These are phyloP conservation scores for Sherardia arvensis DNA, from an alignment of 257 asterid species.

Conservation along the genomic window DNA sequence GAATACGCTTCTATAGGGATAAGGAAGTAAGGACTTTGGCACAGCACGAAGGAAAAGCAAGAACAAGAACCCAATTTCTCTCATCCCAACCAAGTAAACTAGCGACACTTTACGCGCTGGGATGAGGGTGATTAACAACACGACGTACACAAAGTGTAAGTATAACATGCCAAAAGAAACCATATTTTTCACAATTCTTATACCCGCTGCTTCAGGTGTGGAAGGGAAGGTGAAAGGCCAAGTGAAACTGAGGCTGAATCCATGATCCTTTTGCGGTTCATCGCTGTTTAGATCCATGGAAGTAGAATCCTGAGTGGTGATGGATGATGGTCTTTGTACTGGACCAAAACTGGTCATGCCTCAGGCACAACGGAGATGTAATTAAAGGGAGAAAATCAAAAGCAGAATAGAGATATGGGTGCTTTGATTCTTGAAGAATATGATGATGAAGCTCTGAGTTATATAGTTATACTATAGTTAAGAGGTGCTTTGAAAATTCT, in stretches of 20 bases:
- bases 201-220: slow-evolving; percentile 47
- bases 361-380: background rate
- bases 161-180: slow-evolving; percentile 30
- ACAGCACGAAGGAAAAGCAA: slow-evolving; percentile 30
- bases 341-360: slow-evolving; percentile 37
- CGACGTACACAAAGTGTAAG: slow-evolving; percentile 43
- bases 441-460: background rate
- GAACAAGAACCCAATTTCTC: slow-evolving; percentile 43
- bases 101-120: slow-evolving; percentile 54
- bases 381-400: background rate
- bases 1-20: slow-evolving; percentile 22
- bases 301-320: slow-evolving; percentile 15
- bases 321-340: slow-evolving; percentile 38
- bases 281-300: slow-evolving; percentile 4
- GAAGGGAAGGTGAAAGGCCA: slow-evolving; percentile 55
- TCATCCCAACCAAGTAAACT: slow-evolving; percentile 37
- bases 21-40: slow-evolving; percentile 33
- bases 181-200: slow-evolving; percentile 38
- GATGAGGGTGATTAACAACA: slow-evolving; percentile 50
- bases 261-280: slow-evolving; percentile 8
- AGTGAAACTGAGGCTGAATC: slow-evolving; percentile 20
- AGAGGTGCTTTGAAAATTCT: background rate
- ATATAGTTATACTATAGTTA: background rate
- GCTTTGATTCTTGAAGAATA: background rate
- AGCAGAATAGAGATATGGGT: background rate